Evolutionary conservation across 2,329 filamentous ascomycete species (phyloP).

Genomic region (Cladophialophora exuberans): DNA sequence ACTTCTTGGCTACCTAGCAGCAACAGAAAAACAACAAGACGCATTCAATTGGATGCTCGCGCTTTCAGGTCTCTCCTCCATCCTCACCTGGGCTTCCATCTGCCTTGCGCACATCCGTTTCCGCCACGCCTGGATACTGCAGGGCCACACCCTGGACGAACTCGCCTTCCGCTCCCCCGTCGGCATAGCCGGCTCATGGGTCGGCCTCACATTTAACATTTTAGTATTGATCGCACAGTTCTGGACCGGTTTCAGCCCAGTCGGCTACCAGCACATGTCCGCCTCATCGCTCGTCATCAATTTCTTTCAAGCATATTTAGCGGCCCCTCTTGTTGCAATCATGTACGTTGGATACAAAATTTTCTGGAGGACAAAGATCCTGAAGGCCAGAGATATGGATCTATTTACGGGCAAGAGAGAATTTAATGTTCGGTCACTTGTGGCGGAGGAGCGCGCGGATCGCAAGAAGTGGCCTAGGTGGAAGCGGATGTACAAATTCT

Average conservation of each 20-base stretch:
- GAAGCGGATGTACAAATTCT: constrained; percentile 74
- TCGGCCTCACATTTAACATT: constrained; percentile 62
- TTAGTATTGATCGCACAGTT: constrained; percentile 59
- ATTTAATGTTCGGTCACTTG: constrained; percentile 75
- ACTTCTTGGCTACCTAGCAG: constrained; percentile 46
- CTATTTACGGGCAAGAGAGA: constrained; percentile 82
- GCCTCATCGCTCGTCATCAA: constrained; percentile 29
- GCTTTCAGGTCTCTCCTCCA: constrained; percentile 63
- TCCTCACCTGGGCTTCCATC: constrained; percentile 70
- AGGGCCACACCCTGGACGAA: constrained; percentile 65
- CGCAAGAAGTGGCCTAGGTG: constrained; percentile 70
- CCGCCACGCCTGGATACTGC: constrained; percentile 61
- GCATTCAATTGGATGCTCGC: constrained; percentile 69
- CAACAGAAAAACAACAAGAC: constrained; percentile 48
- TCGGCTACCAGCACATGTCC: constrained; percentile 29
- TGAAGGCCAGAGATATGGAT: constrained; percentile 77
- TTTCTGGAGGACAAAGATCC: constrained; percentile 68
- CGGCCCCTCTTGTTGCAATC: constrained; percentile 36
- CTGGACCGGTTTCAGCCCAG: constrained; percentile 37
- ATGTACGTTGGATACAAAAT: constrained; percentile 77
- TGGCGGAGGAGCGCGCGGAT: constrained; percentile 80
- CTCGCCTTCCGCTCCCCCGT: constrained; percentile 65
- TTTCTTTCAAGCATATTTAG: constrained; percentile 40
- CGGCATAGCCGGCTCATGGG: constrained; percentile 65
- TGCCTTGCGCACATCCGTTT: constrained; percentile 71